These are phyloP conservation scores for Fraxinus paxiana DNA, from an alignment of 305 asterid genomes.

Conservation along the genomic window DNA sequence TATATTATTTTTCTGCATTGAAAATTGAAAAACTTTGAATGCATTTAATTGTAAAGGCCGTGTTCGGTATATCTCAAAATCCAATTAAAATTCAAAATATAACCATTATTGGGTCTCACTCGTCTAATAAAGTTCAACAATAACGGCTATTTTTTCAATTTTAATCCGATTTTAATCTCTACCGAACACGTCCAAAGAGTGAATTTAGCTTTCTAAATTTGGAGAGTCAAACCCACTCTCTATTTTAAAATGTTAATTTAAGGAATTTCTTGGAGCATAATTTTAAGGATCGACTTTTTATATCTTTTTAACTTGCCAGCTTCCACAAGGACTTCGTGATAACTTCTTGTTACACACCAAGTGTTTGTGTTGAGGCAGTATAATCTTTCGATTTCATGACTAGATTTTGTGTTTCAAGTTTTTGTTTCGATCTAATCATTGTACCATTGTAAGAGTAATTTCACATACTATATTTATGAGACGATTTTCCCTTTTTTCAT, in stretches of 20 bases:
- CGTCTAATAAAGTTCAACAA: too few relatives aligned
- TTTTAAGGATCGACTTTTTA: neutral
- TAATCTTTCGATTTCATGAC: neutral
- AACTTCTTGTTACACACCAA: neutral
- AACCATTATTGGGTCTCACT: too few relatives aligned
- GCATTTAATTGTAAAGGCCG: too few relatives aligned
- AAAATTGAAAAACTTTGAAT: neutral
- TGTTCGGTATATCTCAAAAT: too few relatives aligned
- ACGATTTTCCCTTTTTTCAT: neutral
- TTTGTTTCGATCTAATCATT: neutral
- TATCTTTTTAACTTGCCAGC: neutral
- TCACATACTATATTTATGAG: neutral
- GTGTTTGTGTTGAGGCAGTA: neutral
- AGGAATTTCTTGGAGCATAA: neutral
- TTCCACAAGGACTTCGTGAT: neutral
- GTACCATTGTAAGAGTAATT: neutral
- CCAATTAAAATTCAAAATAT: too few relatives aligned
- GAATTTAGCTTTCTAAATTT: neutral
- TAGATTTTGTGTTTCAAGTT: neutral
- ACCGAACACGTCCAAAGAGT: neutral
- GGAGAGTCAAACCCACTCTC: neutral
- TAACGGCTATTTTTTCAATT: too few relatives aligned
- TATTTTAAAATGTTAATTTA: too few relatives aligned
- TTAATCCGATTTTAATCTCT: too few relatives aligned
- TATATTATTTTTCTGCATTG: neutral